A percentile compares a stretch with the other conserved stretches of the same genome.
phyloP scores from a whole-genome alignment of 208 protist species.

The Trypanosoma grayi region DNA sequence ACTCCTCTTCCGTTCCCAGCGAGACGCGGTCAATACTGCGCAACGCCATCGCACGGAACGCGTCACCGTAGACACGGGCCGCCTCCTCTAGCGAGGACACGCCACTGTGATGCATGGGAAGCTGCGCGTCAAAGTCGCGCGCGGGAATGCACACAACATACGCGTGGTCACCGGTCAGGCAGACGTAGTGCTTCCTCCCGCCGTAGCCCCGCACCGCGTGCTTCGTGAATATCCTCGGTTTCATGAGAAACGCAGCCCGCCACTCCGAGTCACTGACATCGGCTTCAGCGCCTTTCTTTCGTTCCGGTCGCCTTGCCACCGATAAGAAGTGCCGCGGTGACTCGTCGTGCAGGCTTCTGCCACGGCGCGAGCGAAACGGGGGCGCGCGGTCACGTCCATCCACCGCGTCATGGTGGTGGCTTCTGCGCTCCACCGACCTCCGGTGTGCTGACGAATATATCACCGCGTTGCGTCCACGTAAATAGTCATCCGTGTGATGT shows the following conservation, averaged over 20 bases:
- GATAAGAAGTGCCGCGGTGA: not conserved
- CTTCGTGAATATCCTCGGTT: constrained; percentile 50
- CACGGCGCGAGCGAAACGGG: not conserved
- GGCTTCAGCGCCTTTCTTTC: not conserved
- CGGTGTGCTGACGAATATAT: not conserved
- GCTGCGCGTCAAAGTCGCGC: constrained; percentile 23
- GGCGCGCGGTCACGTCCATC: too few species aligned
- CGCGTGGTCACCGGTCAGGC: constrained; percentile 44
- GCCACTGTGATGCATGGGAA: not conserved
- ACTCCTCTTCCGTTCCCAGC: constrained; percentile 44
- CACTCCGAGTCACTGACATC: not conserved
- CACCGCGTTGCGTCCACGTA: not conserved
- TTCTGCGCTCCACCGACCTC: not conserved
- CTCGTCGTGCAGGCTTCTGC: not conserved
- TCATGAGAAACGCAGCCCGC: constrained; percentile 8
- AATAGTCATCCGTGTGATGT: not conserved
- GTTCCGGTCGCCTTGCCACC: not conserved
- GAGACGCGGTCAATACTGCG: constrained; percentile 43
- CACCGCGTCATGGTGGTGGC: not conserved
- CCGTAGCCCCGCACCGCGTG: constrained; percentile 19
- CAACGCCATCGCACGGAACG: constrained; percentile 34
- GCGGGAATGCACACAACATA: constrained; percentile 48
- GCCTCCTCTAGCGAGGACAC: constrained; percentile 18
- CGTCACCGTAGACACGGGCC: constrained; percentile 36
- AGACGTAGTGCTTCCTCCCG: constrained; percentile 41